These are phyloP conservation scores for Exophiala spinifera DNA, from an alignment of 2,329 filamentous ascomycete genomes.

Conservation along the genomic window DNA sequence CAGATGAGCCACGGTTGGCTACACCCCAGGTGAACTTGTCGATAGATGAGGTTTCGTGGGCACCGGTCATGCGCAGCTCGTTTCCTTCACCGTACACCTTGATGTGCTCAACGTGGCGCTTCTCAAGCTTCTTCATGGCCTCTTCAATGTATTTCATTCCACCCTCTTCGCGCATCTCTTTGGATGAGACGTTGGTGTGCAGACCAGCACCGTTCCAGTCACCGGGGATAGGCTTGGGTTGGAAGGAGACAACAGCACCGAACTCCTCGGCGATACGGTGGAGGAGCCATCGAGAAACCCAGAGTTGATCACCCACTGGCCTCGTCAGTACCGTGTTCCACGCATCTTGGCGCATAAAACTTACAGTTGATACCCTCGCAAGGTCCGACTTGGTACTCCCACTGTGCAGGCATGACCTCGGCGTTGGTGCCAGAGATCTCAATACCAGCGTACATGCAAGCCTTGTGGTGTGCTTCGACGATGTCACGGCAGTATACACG, in stretches of 20 bases:
- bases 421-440: slow-evolving; percentile 98
- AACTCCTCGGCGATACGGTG: slow-evolving; percentile 94
- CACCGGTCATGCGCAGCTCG: slow-evolving; percentile 86
- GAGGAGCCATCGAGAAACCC: slow-evolving; percentile 86
- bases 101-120: slow-evolving; percentile 78
- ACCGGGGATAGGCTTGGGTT: slow-evolving; percentile 92
- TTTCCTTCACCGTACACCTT: slow-evolving; percentile 95
- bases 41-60: slow-evolving; percentile 90
- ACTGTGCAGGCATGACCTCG: slow-evolving; percentile 97
- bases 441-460: slow-evolving; percentile 82
- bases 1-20: slow-evolving; percentile 90
- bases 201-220: slow-evolving; percentile 97
- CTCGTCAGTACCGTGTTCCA: slow-evolving; percentile 28
- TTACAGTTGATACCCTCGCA: slow-evolving; percentile 79
- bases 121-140: slow-evolving; percentile 77
- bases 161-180: slow-evolving; percentile 82
- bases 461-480: slow-evolving; percentile 91
- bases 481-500: slow-evolving; percentile 98
- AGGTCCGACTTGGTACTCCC: slow-evolving; percentile 96
- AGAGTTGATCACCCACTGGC: slow-evolving; percentile 89
- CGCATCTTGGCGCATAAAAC: slow-evolving; percentile 35
- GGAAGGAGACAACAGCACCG: slow-evolving; percentile 89
- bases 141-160: slow-evolving; percentile 95
- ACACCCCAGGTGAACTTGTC: slow-evolving; percentile 93
- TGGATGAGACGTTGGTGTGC: slow-evolving; percentile 90